Base-by-base conservation (phyloP, 805 yeast species). In the Wickerhamiella australiensis region DNA sequence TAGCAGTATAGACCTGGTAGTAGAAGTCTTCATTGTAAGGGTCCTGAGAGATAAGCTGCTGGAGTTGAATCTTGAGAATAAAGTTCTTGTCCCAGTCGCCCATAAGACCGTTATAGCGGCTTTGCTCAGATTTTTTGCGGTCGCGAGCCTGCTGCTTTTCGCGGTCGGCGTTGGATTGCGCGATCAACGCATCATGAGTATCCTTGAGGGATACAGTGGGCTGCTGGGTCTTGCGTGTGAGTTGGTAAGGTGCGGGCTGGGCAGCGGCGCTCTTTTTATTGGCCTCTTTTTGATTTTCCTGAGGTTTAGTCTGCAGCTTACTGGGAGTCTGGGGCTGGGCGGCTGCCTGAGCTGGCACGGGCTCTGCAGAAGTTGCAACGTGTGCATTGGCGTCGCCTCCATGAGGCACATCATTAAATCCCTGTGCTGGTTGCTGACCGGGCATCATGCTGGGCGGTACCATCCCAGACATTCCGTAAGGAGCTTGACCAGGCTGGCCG, bases 1-100 rank as follows among this genome's bases (percentile, higher is more conserved):
- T 71, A 55, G 82, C 78, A 59, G 88, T 83, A 68, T 78, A 85
- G 38, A 92, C 96, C 66, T 92, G 97, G 61, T 82, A 85, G 63
- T 92, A 92, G 62, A 90, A 92, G 69, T 92, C 98, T 66, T 92
- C 98, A 61, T 85, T 86, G 66, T 84, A 85, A 12, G 98, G 98
- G 66, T 92, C 97, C 50, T 88, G 96, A 9, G 96, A 84, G 46
- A 92, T 96, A 66, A 92, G 83, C 65, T 88, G 96, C 46, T 95
- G 86, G 55, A 92, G 74, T 67, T 92, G 98, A 62, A 88, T 81
- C 63, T 96, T 77, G 41, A 96, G 86, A 46, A 92, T 90, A 62
- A 85, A 87, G 67, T 90, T 96, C 68, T 88, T 88, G 65, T 92
- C 98, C 69, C 90, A 84, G 51, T 95, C 95, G 59, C 87, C 85